Evolutionary conservation across 2,329 filamentous ascomycete genomes (phyloP), one percentile per base, ranked within the genome.

Genomic region (Xylogone sp.): DNA sequence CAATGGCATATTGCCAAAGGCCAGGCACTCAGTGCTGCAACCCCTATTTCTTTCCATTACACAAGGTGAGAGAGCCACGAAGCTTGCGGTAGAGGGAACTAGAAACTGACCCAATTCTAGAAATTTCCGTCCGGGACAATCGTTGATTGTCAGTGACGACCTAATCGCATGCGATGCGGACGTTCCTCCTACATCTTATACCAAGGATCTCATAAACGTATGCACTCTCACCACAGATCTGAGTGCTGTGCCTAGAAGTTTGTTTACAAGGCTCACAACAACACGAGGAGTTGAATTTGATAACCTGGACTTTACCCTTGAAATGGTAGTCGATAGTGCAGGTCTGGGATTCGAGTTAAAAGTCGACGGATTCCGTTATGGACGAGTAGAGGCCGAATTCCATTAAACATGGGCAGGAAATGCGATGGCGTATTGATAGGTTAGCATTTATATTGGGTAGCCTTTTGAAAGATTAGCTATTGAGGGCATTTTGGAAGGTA

Each of bases 1-100:
- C 86, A 90, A 69, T 92, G 88, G 88, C 87, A 91, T 68, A 89
- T 91, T 65, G 81, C 83, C 55, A 56, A 88, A 84, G 87, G 86
- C 52, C 87, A 90, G 59, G 81, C 87, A 34, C 79, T 92, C 34
- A 90, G 86, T 7, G 84, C 88, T n/a, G 73, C 83, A 1, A 77
- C 81, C 1, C 88, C 88, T 0, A 86, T 92, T 53, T 87, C 86
- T 2, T 92, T 93, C 70, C 88, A 92, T 73, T 93, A 92, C 70
- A 92, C 88, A 2, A 84, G 88, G 55, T 39, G n/a, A 39, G 34
- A 18, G 34, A 39, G 34, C 34, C n/a, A 39, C 5, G n/a, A 16
- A 9, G n/a, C 13, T 18, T 39, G 4, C 34, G 34, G n/a, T 10
- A 27, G 10, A 5, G 24, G 24, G 24, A 10, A 10, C 10, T 27